Percentiles rank a stretch among this genome's conserved stretches.
phyloP scores from a whole-genome alignment of 169 alveolate species.

The Plasmodium malariae region DNA sequence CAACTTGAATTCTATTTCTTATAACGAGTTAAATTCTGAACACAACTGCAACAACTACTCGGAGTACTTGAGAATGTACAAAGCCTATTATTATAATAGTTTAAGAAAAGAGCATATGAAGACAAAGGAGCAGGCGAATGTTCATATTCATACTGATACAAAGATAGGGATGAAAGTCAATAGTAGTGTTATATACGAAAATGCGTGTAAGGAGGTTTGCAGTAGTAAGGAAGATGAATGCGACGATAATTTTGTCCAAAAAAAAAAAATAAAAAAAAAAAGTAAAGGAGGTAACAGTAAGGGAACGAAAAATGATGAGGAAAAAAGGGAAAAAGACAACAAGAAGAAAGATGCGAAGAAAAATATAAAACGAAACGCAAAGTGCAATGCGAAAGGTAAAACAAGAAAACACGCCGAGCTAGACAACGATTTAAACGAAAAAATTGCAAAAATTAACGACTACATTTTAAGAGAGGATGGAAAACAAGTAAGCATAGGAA shows the following conservation, averaged over 20 bases:
- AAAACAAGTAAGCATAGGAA: constrained; percentile 45
- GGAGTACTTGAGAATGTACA: constrained; percentile 69
- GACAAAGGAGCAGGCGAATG: neutral
- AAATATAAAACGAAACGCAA: neutral
- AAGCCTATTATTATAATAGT: constrained; percentile 6
- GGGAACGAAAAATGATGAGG: neutral
- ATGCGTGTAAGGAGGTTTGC: too few relatives aligned
- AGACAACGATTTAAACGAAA: constrained; percentile 9
- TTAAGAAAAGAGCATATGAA: neutral
- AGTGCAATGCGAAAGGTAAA: neutral
- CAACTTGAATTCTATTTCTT: constrained; percentile 23
- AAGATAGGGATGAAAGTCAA: neutral
- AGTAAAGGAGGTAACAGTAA: neutral
- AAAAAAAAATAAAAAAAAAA: neutral
- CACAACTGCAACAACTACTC: constrained; percentile 69
- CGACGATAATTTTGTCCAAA: neutral
- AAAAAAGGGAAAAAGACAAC: neutral
- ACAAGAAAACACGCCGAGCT: neutral
- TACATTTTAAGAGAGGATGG: constrained; percentile 33
- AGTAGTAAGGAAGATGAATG: too few relatives aligned
- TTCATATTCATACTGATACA: neutral
- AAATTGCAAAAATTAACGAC: constrained; percentile 20
- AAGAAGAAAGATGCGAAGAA: neutral
- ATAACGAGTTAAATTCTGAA: constrained; percentile 64
- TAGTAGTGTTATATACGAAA: neutral